A percentile compares a stretch with the other conserved stretches of the same genome.
Evolutionary conservation across 1,284 basidiomycete species (phyloP).

Genomic region (Rhizoctonia solani): DNA sequence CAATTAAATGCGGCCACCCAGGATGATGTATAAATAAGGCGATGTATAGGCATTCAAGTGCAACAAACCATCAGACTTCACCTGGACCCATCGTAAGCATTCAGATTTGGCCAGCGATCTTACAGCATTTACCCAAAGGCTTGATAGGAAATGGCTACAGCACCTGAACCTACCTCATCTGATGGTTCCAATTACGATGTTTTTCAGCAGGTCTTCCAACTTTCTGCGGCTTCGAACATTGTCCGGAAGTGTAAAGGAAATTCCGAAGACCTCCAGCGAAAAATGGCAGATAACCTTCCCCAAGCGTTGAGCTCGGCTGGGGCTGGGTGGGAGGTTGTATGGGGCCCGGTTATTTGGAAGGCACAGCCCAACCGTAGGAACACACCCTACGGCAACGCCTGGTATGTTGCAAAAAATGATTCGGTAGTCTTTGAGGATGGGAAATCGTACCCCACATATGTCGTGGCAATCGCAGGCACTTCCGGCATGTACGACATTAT

Average conservation of each 20-base stretch:
- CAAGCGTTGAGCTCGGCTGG: not conserved
- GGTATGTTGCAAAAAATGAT: constrained; percentile 24
- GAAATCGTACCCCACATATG: not conserved
- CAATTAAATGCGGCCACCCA: too few relatives aligned
- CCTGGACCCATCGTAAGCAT: too few relatives aligned
- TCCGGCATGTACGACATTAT: not conserved
- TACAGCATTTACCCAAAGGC: too few relatives aligned
- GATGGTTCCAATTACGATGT: constrained; percentile 16
- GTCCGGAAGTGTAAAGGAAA: not conserved
- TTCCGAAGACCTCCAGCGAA: not conserved
- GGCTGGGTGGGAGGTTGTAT: constrained; percentile 21
- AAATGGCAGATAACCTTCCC: not conserved
- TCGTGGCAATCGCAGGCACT: constrained; percentile 32
- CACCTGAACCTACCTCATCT: too few relatives aligned
- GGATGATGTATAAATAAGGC: too few relatives aligned
- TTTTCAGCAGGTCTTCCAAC: constrained; percentile 28
- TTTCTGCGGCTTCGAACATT: constrained; percentile 9
- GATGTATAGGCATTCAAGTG: too few relatives aligned
- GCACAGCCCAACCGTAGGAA: too few relatives aligned
- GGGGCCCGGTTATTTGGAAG: constrained; percentile 34
- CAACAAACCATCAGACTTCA: too few relatives aligned
- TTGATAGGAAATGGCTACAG: too few relatives aligned
- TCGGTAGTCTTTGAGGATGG: constrained; percentile 7
- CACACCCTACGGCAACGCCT: not conserved
- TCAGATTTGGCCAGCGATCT: too few relatives aligned